Conservation (phyloP, 1,284 basidiomycete genomes). For the Cerrena zonata region DNA sequence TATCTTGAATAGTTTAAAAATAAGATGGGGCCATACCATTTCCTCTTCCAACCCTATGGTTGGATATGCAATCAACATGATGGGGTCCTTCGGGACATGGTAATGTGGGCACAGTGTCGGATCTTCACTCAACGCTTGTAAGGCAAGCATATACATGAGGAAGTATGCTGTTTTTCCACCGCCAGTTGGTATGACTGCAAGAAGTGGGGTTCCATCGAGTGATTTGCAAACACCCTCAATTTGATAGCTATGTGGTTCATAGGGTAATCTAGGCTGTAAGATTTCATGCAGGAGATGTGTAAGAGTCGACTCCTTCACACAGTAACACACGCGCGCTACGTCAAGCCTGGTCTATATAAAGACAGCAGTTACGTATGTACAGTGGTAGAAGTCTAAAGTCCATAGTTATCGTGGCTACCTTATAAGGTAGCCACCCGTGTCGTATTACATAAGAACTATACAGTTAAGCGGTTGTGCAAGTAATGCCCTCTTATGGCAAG, state of each 20-base stretch:
- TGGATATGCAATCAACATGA: slow-evolving; percentile 13
- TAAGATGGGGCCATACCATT: slow-evolving; percentile 8
- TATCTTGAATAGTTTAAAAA: neutral
- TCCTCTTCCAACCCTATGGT: slow-evolving; percentile 16
- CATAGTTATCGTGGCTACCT: too few relatives aligned
- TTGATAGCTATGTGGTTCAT: slow-evolving; percentile 16
- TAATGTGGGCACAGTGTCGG: neutral
- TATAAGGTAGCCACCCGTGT: too few relatives aligned
- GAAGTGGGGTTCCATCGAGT: slow-evolving; percentile 11
- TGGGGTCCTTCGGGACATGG: slow-evolving; percentile 10
- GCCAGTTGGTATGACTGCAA: slow-evolving; percentile 12
- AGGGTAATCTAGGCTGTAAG: too few relatives aligned
- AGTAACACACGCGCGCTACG: too few relatives aligned
- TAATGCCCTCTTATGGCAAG: too few relatives aligned
- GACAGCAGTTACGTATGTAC: too few relatives aligned
- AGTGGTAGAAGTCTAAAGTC: too few relatives aligned
- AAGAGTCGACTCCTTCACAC: too few relatives aligned
- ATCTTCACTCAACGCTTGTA: slow-evolving; percentile 3
- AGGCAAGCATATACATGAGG: slow-evolving; percentile 12
- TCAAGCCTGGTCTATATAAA: too few relatives aligned
- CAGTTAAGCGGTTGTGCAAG: too few relatives aligned
- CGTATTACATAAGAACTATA: too few relatives aligned
- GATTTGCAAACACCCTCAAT: slow-evolving; percentile 13
- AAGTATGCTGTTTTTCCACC: slow-evolving; percentile 13
- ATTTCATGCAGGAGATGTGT: too few relatives aligned